Conservation (phyloP, 23 red algal genomes). For the Agarophyton chilense region DNA sequence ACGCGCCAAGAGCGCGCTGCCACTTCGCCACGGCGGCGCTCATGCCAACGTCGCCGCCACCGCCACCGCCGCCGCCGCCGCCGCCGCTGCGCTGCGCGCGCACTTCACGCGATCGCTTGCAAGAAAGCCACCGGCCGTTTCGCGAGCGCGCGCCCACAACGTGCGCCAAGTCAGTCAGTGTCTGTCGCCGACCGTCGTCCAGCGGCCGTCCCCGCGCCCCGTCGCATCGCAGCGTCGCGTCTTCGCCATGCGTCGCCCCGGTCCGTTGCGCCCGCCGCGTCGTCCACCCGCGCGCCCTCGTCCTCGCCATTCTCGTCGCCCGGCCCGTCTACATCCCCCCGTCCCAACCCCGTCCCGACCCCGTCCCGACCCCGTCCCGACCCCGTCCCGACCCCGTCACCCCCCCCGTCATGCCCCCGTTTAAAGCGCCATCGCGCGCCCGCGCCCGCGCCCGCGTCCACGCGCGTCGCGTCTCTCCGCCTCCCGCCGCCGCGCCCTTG, state of each 20-base stretch:
- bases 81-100: too few relatives aligned
- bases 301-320: too few relatives aligned
- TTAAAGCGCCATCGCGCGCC: constrained; percentile 20
- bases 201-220: background rate
- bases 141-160: too few relatives aligned
- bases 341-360: background rate
- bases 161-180: too few relatives aligned
- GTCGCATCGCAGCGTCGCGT: background rate
- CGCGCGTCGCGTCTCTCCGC: background rate
- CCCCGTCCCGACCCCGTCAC: background rate
- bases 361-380: background rate
- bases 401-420: constrained; percentile 16
- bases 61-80: too few relatives aligned
- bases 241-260: background rate
- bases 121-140: too few relatives aligned
- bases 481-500: background rate
- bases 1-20: too few relatives aligned
- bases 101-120: too few relatives aligned
- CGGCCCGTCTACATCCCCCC: too few relatives aligned
- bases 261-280: background rate
- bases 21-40: too few relatives aligned
- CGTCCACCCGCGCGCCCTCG: background rate
- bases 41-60: too few relatives aligned
- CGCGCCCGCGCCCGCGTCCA: background rate
- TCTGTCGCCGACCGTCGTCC: too few relatives aligned